Percentiles rank a stretch among this genome's conserved stretches.
phyloP scores from a whole-genome alignment of 108 stramenopile genomes.

The Fistulifera solaris region DNA sequence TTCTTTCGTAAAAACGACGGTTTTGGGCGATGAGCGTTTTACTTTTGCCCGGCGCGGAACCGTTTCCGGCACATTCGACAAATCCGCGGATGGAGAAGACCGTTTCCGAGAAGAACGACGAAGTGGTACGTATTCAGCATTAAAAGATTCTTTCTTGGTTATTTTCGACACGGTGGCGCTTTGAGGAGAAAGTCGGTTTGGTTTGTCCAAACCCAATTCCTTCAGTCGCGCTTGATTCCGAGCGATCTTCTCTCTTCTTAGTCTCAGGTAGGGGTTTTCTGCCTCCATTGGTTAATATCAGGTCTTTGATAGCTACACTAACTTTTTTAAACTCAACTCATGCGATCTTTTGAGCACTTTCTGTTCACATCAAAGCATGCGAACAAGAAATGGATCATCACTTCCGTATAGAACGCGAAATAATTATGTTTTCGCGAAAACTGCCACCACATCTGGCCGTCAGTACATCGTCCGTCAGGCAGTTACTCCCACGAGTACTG shows the following conservation, averaged over 20 bases:
- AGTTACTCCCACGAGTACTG: too few relatives aligned
- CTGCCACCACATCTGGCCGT: too few relatives aligned
- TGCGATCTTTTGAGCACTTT: too few relatives aligned
- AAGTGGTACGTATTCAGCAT: background rate
- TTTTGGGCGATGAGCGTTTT: background rate
- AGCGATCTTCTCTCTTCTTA: conserved; percentile 60
- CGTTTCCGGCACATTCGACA: background rate
- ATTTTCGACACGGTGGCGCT: background rate
- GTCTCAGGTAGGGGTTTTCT: conserved; percentile 43
- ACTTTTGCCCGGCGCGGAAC: background rate
- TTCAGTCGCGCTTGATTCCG: conserved; percentile 52
- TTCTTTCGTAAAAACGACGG: background rate
- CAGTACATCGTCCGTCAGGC: too few relatives aligned
- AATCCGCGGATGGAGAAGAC: background rate
- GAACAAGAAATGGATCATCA: too few relatives aligned
- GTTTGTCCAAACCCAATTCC: conserved; percentile 39
- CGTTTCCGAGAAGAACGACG: conserved; percentile 4
- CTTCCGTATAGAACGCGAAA: too few relatives aligned
- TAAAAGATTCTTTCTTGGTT: background rate
- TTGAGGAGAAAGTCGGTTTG: background rate
- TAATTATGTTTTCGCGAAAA: too few relatives aligned
- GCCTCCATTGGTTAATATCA: background rate
- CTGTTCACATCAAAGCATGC: too few relatives aligned
- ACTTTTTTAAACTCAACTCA: too few relatives aligned
- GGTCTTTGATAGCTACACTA: conserved; percentile 2